Base-by-base conservation (phyloP, 371 early-diverging fungal genomes). In the Blakeslea trispora region DNA sequence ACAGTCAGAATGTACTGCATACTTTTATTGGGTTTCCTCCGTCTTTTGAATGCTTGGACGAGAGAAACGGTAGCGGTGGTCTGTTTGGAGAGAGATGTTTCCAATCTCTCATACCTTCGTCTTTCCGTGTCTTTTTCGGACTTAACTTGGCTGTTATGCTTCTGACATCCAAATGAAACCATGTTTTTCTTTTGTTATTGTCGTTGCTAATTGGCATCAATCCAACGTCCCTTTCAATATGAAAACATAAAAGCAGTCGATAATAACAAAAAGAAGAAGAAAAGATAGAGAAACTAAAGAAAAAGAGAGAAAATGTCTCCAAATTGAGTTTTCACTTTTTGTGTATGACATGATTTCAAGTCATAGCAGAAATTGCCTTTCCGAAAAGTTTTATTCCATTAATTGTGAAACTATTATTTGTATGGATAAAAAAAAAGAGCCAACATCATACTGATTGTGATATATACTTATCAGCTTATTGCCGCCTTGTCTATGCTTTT, bases 41-140 rank as follows among this genome's bases (percentile, higher is more conserved):
- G 28, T 28, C 7, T 7, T 28, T 7, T 28, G 28, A n/a, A n/a
- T n/a, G 28, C 23, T 13, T 34, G 43, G 43, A 37, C 37, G 45
- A n/a, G 5, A 55, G 24, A 45, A 61, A 61, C 1, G 65, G 61
- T 15, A 65, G 11, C 2, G 65, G 65, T 0, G 65, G 65, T 18
- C 56, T 45, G 40, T 53, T 28, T 21, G 65, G 65, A 4, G 65
- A 65, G 19, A 65, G 49, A 9, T 22, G 37, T 45, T 56, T 44
- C 65, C 65, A 65, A 39, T 63, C 59, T 18, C 43, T 10, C 1
- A 6, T 10, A 11, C 11, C 11, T 37, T 37, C 13, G 11, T 37
- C 37, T 2, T 37, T 9, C 14, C 2, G 37, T 9, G 37, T 14
- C 14, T 37, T 37, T 37, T 37, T 37, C 11, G 14, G 7, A 37